These are phyloP conservation scores for Sclerotinia glacialis DNA, from an alignment of 2,329 filamentous ascomycete species.

Conservation along the genomic window DNA sequence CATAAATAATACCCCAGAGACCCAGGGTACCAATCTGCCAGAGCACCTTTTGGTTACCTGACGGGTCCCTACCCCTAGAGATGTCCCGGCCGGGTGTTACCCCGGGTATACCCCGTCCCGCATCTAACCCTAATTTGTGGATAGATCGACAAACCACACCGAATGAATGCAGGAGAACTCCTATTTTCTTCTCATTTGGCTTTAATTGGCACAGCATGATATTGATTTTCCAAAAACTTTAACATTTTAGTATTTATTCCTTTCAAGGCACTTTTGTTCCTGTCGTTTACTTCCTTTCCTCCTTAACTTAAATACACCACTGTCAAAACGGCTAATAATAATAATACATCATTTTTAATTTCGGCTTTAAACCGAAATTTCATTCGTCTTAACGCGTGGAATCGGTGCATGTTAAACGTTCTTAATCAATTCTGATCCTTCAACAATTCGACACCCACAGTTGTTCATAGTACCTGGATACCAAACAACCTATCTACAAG, in stretches of 20 bases:
- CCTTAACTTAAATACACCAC: neutral
- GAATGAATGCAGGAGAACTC: neutral
- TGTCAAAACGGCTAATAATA: no score
- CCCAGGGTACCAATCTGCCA: no score
- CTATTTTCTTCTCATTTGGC: neutral
- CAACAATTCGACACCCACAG: neutral
- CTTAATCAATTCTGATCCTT: constrained; percentile 7
- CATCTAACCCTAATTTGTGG: neutral
- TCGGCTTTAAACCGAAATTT: neutral
- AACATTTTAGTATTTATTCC: neutral
- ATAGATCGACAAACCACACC: neutral
- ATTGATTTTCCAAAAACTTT: neutral
- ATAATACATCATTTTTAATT: neutral
- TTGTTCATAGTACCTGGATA: neutral
- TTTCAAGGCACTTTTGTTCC: neutral
- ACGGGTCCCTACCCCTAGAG: no score
- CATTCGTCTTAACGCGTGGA: neutral
- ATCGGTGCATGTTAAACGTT: neutral
- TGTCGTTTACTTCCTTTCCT: neutral
- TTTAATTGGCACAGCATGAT: neutral
- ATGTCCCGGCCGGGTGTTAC: no score
- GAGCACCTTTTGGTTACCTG: no score
- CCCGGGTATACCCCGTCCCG: no score
- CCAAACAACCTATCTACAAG: constrained; percentile 4
- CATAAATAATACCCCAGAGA: no score